Base-by-base conservation (phyloP, 129 eudicot genomes). In the Tagetes patula region DNA sequence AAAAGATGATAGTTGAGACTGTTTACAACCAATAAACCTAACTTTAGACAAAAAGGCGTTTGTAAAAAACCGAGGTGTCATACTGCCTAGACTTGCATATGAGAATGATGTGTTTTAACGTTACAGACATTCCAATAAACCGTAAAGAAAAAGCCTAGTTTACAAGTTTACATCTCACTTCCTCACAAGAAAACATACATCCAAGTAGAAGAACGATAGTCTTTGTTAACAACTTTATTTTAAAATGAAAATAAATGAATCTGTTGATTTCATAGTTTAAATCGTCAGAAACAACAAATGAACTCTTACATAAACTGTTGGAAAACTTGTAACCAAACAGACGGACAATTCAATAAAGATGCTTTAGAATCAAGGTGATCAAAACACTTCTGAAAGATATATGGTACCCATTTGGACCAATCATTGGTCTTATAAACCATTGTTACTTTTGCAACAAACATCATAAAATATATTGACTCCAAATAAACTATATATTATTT, bases 261-360 rank as follows among this genome's bases (percentile, higher is more conserved):
- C 37, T 40, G 12, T 45, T 14, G 70, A 78, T 64, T 66, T 72
- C 77, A 63, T 78, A 32, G 77, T 71, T 78, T 63, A 71, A 69
- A 60, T 76, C 81, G 81, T 72, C 86, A 62, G 34, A 58, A 34
- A 59, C 65, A 11, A 71, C 65, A 59, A 69, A 53, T 27, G 37
- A 31, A 65, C 59, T 7, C 53, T 39, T 54, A 32, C 36, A 33
- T 39, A 36, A 60, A 64, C 33, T 20, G 58, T 34, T 32, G 32
- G 64, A 46, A 38, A 73, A 45, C 69, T 43, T 61, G 77, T 14
- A 14, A 49, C 65, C 32, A 64, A 67, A 49, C 8, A 3, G 75
- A 70, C 81, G 82, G 78, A 48, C 79, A 81, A 60, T 73, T 71
- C 81, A 38, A 72, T 68, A 66, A 58, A 30, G 53, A 59, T 55